A percentile compares a stretch with the other conserved stretches of the same genome.
Conservation (phyloP, 2,329 filamentous ascomycete species). For the Nothomitra cinnamomea region DNA sequence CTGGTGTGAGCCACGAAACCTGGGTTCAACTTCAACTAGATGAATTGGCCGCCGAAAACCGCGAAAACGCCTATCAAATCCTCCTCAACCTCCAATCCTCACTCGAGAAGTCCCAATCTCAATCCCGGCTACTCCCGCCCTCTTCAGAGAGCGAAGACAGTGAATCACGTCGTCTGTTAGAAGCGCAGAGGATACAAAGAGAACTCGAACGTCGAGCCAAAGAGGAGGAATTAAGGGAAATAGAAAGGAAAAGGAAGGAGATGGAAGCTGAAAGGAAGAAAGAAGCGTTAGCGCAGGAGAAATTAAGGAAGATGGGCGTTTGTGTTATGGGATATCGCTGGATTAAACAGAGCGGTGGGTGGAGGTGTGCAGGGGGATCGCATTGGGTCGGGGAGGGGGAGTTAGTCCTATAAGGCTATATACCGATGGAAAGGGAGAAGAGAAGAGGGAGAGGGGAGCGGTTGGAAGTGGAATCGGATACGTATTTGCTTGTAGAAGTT, state of each 20-base stretch:
- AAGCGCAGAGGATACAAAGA: conserved; percentile 12
- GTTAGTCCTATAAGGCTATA: conserved; percentile 12
- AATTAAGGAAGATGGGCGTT: conserved; percentile 33
- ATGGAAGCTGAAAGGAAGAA: conserved; percentile 23
- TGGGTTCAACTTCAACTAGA: conserved; percentile 41
- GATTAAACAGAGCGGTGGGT: conserved; percentile 42
- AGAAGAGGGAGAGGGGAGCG: no score
- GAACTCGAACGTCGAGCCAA: not conserved
- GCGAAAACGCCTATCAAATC: conserved; percentile 22
- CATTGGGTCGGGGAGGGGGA: conserved; percentile 35
- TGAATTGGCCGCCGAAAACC: conserved; percentile 17
- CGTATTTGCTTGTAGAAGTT: no score
- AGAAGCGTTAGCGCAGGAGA: conserved; percentile 27
- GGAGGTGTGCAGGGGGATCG: conserved; percentile 41
- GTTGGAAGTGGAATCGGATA: no score
- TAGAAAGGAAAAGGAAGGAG: conserved; percentile 22
- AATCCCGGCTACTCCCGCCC: not conserved
- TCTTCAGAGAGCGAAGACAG: conserved; percentile 16
- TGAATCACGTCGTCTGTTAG: conserved; percentile 11
- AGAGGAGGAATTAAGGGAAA: conserved; percentile 23
- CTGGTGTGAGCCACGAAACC: conserved; percentile 38
- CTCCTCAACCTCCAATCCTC: conserved; percentile 14
- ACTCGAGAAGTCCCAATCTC: conserved; percentile 8
- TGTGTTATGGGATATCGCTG: conserved; percentile 42
- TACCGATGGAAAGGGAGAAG: no score